Base-by-base conservation (phyloP, 2,329 filamentous ascomycete genomes). In the Penicillium sp. region DNA sequence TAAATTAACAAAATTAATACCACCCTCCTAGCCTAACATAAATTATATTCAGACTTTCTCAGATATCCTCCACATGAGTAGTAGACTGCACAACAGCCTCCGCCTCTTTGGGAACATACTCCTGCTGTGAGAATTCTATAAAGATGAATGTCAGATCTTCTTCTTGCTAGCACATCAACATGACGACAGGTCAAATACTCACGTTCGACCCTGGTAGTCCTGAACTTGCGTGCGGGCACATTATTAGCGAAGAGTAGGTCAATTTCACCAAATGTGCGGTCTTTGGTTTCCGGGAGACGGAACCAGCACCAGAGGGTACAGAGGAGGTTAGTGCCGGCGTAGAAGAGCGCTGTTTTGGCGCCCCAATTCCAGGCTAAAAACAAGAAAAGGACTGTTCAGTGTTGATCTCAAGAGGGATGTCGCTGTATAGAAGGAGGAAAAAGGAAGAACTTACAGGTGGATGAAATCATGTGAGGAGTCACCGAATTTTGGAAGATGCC, bases 401-500 rank as follows among this genome's bases (percentile, higher is more conserved):
- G 10, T 48, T 14, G 4, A 26, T 46, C 8, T 8, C 43, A 1
- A 16, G 13, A 22, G 25, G 28, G 13, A 42, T 7, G 38, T 6
- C 11, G 10, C 19, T 26, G 6, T 7, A 16, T 8, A 16, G 5
- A n/a, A n/a, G 16, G 22, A 35, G 28, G 16, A 16, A 16, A 38
- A 37, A 16, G 25, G 25, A 8, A 7, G 2, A 52, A 38, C 49
- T 37, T 25, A 52, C 49, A 35, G 30, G n/a, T 37, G 3, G 49
- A 7, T 16, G 30, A 37, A 26, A 52, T 38, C 49, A 52, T 52
- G 30, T 68, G 65, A 4, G 73, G 70, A 6, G 70, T 72, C 48
- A 72, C 59, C 25, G 71, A 61, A 33, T 78, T 84, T 65, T 76
- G 78, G 43, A 78, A 61, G 46, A 85, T 81, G 51, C 78, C 77